Evolutionary conservation across 2,329 filamentous ascomycete genomes (phyloP), one percentile per base, ranked within the genome.

Genomic region (Colletotrichum musae): DNA sequence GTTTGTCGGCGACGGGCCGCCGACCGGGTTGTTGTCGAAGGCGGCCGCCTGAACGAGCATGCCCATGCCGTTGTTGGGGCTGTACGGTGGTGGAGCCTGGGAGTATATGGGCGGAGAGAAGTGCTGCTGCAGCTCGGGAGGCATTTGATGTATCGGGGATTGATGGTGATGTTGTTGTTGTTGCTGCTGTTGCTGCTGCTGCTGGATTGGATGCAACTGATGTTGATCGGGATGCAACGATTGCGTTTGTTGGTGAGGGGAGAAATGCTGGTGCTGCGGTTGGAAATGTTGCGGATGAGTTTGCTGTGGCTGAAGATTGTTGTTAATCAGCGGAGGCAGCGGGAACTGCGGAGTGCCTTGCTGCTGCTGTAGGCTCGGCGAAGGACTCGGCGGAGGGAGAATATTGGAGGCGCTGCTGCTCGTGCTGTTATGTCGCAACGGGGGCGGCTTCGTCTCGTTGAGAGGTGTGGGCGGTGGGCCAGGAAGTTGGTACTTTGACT

Each of bases 11-110:
- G 39, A 70, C 15, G 10, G 54, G 53, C 28, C 54, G 61, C 47
- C 39, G n/a, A 59, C 36, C 9, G 73, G 69, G 6, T 75, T n/a
- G 75, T 59, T 78, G 59, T 81, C 77, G 12, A 82, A 85, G 2
- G 80, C 39, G 26, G 70, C 79, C 7, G 70, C 79, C 57, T 82
- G 80, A 41, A 85, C 79, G 7, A 84, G 76, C 74, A 86, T 80
- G 24, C 79, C 78, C 28, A 85, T 76, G 1, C 80, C 79, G 45
- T 82, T 78, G 13, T 75, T 77, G 15, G 76, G 65, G 50, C 74
- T 70, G 43, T 70, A 64, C 3, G 54, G 63, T 7, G 76, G 62
- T 21, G 69, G 69, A 6, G 71, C 72, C 6, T 72, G 73, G 63
- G 52, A 73, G 75, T 32, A 64, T 63, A 47, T 64, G 59, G 45